Evolutionary conservation across 164 flowering plant genomes (phyloP), one percentile per base, ranked within the genome.

Genomic region (Taxillus chinensis): DNA sequence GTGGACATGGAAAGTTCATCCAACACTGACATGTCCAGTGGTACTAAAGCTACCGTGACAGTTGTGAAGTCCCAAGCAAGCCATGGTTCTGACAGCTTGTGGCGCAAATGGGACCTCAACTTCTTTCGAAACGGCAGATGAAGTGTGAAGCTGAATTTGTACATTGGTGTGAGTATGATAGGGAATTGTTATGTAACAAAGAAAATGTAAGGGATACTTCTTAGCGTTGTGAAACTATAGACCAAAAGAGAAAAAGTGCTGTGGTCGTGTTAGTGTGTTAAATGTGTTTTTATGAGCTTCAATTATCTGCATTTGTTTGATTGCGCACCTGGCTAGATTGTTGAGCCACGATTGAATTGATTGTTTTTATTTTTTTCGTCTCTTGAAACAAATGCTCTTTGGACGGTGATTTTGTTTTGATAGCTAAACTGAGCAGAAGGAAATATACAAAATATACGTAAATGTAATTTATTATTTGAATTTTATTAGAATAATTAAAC

Each of bases 41-140:
- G 74, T 12, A 86, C 90, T 2, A 85, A 73, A 68, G 93, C 92
- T 12, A 87, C 90, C 5, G 55, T 87, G 54, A 82, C 83, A 2
- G 85, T 83, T 59, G 87, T 56, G 54, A 76, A 73, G 63, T 87
- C 74, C 68, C 86, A 89, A 4, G 8, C 89, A 45, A 70, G 55
- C 69, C 74, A 85, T 66, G 68, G 85, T 16, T 71, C 87, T 69
- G 95, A 89, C 27, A 90, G 96, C 13, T 76, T 89, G 76, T 74
- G 77, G 69, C 92, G 89, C 49, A 83, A 92, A 7, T 89, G 92
- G 91, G 91, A 90, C 75, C 73, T 85, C 54, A 85, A 80, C 82
- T 87, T 92, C 74, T 92, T 89, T 60, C 66, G 64, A 62, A 87
- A 74, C 77, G 74, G 67, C 53, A 62, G 63, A 67, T 66, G 63